Base-by-base conservation (phyloP, 1,284 basidiomycete species). In the Cerrena zonata region DNA sequence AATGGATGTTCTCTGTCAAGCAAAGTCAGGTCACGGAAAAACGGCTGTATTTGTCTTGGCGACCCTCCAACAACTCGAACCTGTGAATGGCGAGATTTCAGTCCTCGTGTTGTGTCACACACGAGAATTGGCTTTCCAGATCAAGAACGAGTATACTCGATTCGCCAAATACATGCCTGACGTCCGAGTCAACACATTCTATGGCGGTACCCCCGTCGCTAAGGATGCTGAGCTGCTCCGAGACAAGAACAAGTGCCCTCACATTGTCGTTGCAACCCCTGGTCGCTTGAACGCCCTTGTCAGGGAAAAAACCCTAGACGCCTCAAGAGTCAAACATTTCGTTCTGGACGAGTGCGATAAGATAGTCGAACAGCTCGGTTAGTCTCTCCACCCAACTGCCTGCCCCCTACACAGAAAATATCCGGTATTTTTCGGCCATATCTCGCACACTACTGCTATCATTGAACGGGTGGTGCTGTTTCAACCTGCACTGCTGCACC, bases 131-230 rank as follows among this genome's bases (percentile, higher is more conserved):
- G 96, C 96, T 40, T 99, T 94, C 79, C 96, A 99, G 77, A 99
- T 99, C 75, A 94, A 94, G 77, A 99, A 99, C 77, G 96, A 99
- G 75, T 99, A 99, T 76, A 86, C 89, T 48, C 91, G 96, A 50
- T 99, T 99, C 76, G 92, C 92, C 61, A 98, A 99, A 79, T 99
- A 98, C 79, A 98, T 99, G 94, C 94, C 96, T 49, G 91, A 96
- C 60, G 93, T 99, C 61, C 90, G 95, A 58, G 94, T 98, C 64
- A 85, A 85, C 67, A 97, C 97, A 58, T 96, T 99, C 75, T 99
- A 94, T 71, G 96, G 96, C 59, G 96, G 96, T 58, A 97, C 91
- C 42, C 89, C 93, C 52, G 91, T 98, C 58, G 82, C 86, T 59
- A 94, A 94, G 74, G 96, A 99, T 69, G 83, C 90, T 53, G 96